Conservation (phyloP, 2,329 filamentous ascomycete genomes). For the Colletotrichum lindemuthianum region DNA sequence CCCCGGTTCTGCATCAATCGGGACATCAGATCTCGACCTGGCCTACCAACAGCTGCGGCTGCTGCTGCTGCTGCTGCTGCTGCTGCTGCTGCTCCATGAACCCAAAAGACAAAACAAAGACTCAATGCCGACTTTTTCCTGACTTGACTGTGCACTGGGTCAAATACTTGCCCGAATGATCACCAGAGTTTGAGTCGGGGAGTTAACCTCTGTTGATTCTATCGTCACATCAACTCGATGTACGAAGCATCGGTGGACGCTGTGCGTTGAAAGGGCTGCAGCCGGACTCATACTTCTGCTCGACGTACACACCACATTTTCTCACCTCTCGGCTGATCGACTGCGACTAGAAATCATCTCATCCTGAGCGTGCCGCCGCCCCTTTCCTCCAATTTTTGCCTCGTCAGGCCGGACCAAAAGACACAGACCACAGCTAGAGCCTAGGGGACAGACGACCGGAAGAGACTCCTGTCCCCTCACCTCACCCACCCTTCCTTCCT, state of each 20-base stretch:
- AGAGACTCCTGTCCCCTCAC: slow-evolving; percentile 7
- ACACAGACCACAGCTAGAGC: slow-evolving; percentile 10
- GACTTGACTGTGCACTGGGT: no score
- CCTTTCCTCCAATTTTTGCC: slow-evolving; percentile 19
- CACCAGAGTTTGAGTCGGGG: no score
- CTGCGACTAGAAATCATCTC: slow-evolving; percentile 25
- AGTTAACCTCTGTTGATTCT: no score
- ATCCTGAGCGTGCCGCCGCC: slow-evolving; percentile 29
- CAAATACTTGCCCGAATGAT: no score
- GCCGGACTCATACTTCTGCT: not conserved
- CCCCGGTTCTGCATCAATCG: no score
- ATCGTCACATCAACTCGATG: no score
- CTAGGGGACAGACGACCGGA: not conserved
- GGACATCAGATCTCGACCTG: no score
- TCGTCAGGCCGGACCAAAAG: slow-evolving; percentile 5
- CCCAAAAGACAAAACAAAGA: no score
- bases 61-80: no score
- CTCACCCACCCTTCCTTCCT: slow-evolving; percentile 6
- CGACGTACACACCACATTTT: slow-evolving; percentile 11
- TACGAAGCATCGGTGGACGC: not conserved
- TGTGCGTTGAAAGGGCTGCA: not conserved
- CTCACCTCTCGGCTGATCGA: slow-evolving; percentile 33
- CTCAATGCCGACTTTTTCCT: no score
- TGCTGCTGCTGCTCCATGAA: no score
- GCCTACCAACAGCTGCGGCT: no score